Percentiles rank a stretch among this genome's conserved stretches.
Evolutionary conservation across 2,329 filamentous ascomycete species (phyloP).

Genomic region (Ceratocystis smalleyi): DNA sequence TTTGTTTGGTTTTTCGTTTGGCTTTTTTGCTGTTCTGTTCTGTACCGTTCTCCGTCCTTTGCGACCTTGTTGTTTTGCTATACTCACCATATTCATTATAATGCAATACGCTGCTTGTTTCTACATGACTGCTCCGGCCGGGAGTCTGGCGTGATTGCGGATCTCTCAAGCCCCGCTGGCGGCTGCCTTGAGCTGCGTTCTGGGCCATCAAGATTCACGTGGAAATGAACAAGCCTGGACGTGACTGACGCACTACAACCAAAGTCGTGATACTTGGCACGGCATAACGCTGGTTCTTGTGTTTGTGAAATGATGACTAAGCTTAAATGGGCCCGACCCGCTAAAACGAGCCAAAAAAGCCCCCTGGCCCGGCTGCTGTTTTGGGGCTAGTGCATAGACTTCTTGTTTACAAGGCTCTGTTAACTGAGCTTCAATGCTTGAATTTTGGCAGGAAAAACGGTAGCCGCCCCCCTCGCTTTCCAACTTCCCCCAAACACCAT

Average conservation of each 20-base stretch:
- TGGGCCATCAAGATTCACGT: not conserved
- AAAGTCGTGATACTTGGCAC: too few species aligned
- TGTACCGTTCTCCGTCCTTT: not conserved
- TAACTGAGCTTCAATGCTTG: constrained; percentile 9
- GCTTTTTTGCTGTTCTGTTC: not conserved
- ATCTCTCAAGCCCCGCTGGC: not conserved
- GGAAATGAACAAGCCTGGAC: too few species aligned
- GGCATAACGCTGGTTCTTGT: not conserved
- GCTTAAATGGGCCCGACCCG: not conserved
- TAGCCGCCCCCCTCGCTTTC: constrained; percentile 12
- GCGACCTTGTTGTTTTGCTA: not conserved
- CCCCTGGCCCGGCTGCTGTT: not conserved
- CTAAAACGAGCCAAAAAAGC: not conserved
- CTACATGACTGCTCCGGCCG: not conserved
- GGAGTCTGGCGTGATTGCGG: not conserved
- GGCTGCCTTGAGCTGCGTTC: not conserved
- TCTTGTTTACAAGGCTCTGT: constrained; percentile 11
- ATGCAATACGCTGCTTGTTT: not conserved
- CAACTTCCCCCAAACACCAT: constrained; percentile 16
- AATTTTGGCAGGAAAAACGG: constrained; percentile 8
- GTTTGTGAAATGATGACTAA: not conserved
- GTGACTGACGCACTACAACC: too few species aligned
- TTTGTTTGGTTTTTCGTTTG: not conserved
- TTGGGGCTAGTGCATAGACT: constrained; percentile 5
- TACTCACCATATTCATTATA: not conserved